Base-by-base conservation (phyloP, 768 basidiomycete species). In the Zangia roseola region DNA sequence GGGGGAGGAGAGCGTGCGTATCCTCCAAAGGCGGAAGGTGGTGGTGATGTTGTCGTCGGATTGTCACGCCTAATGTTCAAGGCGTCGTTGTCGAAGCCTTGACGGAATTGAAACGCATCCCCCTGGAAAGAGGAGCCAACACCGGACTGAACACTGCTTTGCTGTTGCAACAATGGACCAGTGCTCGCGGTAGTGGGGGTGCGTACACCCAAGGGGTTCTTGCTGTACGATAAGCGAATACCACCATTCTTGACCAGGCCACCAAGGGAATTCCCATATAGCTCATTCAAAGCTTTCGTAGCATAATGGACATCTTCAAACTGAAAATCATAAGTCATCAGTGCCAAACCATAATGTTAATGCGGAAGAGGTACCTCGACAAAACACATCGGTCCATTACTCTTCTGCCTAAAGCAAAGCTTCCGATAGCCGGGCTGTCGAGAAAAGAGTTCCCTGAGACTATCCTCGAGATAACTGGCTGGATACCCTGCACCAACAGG, bases 351-450 rank as follows among this genome's bases (percentile, higher is more conserved):
- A 5, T 25, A 31, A 0, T 10, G n/a, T 5, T 34, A 38, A 31
- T 6, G 40, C 6, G 43, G 40, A 23, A 54, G 61, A 55, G 66
- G 21, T 60, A 93, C 91, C 84, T 99, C 97, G 38, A 98, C 94
- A 67, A 98, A 98, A 69, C 97, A 98, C 94, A 98, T 98, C 8
- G 95, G 95, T 1, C 97, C 94, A 59, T 94, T 94, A 65, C 82
- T 91, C 74, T 99, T 99, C 62, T 95, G 93, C 45, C 94, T 78
- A 75, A 94, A 98, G 62, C 87, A 93, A 54, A 99, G 78, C 59
- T 94, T 89, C 49, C 91, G 86, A 71, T 85, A 99, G 3, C 97
- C 97, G 4, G 82, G 79, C 36, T 84, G 86, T 25, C 75, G 74
- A 24, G 80, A 77, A 68, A 99, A 99, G 40, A 97, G 72, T 33